Percentiles rank a stretch among this genome's conserved stretches.
These are phyloP conservation scores for Stylonectria norvegica DNA, from an alignment of 2,329 filamentous ascomycete species.

Conservation along the genomic window DNA sequence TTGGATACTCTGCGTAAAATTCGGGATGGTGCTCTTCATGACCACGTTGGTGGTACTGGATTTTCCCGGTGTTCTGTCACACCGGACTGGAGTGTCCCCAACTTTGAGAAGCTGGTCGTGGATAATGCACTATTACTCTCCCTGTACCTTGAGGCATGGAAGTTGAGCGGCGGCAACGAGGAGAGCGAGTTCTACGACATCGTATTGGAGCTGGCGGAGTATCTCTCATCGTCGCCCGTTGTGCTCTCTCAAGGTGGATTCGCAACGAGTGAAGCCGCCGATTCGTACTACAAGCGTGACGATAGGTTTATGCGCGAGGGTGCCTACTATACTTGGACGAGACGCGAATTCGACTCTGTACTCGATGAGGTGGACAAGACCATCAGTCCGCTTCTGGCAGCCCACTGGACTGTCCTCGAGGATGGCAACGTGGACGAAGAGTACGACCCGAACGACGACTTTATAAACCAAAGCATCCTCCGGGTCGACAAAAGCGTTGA, in stretches of 20 bases:
- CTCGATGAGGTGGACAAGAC: conserved; percentile 50
- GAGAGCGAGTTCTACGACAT: conserved; percentile 72
- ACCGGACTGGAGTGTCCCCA: conserved; percentile 85
- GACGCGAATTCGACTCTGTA: conserved; percentile 77
- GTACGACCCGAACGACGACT: conserved; percentile 88
- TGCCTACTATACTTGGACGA: conserved; percentile 91
- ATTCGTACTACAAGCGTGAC: conserved; percentile 70
- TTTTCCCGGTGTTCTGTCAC: conserved; percentile 82
- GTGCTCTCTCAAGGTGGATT: conserved; percentile 69
- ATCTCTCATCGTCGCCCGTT: conserved; percentile 71
- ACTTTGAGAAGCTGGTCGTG: conserved; percentile 96
- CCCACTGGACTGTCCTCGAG: conserved; percentile 78
- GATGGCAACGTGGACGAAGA: conserved; percentile 82
- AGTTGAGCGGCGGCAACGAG: conserved; percentile 48
- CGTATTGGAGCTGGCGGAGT: conserved; percentile 80
- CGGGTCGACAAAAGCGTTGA: conserved; percentile 64
- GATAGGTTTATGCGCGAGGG: conserved; percentile 84
- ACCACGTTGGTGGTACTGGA: conserved; percentile 52
- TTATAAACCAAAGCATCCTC: conserved; percentile 89
- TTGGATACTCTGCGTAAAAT: conserved; percentile 77
- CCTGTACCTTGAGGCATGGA: conserved; percentile 83
- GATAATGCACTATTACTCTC: conserved; percentile 85
- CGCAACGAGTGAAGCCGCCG: conserved; percentile 84
- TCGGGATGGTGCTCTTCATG: conserved; percentile 50
- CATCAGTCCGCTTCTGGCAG: conserved; percentile 70